phyloP scores from a whole-genome alignment of 495 filamentous ascomycete genomes.

The Neurospora sp. region DNA sequence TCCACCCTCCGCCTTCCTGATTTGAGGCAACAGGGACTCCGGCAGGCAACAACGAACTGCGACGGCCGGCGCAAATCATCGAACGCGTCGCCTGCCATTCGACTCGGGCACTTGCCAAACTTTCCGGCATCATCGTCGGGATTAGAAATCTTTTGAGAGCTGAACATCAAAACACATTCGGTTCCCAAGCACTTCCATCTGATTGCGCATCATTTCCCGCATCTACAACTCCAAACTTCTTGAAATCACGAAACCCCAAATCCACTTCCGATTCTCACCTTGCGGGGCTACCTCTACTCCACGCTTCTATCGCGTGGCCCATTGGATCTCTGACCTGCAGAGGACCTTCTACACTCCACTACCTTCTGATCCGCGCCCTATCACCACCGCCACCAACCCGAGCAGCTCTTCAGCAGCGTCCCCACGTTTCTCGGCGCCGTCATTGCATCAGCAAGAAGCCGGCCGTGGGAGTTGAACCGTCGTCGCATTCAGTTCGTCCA shows the following conservation, averaged over 20 bases:
- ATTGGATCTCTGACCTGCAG: constrained; percentile 11
- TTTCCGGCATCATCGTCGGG: background rate
- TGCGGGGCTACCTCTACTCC: background rate
- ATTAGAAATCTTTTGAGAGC: background rate
- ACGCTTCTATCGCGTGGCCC: background rate
- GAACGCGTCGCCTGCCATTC: background rate
- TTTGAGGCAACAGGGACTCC: background rate
- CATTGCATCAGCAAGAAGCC: constrained; percentile 1
- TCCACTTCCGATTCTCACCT: background rate
- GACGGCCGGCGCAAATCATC: background rate
- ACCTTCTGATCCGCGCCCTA: background rate
- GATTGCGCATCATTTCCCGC: background rate
- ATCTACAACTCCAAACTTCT: background rate
- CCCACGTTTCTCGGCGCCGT: constrained; percentile 9
- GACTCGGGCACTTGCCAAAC: background rate
- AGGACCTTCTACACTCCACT: constrained; percentile 9
- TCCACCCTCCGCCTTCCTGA: background rate
- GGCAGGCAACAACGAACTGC: background rate
- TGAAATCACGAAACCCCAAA: constrained; percentile 1
- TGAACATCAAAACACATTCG: background rate
- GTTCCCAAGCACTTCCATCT: background rate
- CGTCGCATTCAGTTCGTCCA: background rate
- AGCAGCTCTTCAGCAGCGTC: constrained; percentile 6
- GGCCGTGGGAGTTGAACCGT: background rate
- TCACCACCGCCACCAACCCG: constrained; percentile 10